Evolutionary conservation across 345 rosid genomes (phyloP), one percentile per base, ranked within the genome.

Genomic region (Camelina hispida): DNA sequence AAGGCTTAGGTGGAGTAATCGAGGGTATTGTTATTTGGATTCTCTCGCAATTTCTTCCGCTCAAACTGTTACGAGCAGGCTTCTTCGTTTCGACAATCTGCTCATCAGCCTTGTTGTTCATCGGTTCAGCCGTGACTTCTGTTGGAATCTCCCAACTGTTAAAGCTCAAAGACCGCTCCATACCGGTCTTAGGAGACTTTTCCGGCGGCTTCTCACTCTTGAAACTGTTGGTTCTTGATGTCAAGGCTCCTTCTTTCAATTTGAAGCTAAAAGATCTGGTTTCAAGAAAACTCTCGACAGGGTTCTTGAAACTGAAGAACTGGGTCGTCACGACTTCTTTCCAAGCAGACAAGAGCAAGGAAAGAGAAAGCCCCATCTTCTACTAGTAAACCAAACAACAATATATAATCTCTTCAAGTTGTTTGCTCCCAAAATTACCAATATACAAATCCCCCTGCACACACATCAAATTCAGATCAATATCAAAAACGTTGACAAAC

Each of bases 321-420:
- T 67, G 81, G 6, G 66, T 80, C 6, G 70, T 64, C n/a, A 78
- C 66, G 35, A 87, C 62, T 62, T 81, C 81, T 40, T 52, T 77
- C 85, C 88, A 81, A 20, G 79, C 78, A 13, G 88, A 73, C 22
- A 83, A 63, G 59, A 83, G 81, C 3, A 82, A 28, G 22, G 88
- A 83, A 44, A 84, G 71, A 59, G 85, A 86, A 44, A 82, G 75
- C 1, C 90, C 90, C 93, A 88, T 86, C 28, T 23, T 44, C 58
- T 79, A n/a, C 18, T 79, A 32, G n/a, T 25, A 60, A 77, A 53
- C 14, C 12, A 28, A 28, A 28, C 48, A 43, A 43, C 16, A 43
- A 34, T 34, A 43, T 43, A 43, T 15, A 43, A 43, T 50, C 25
- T 61, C 69, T 61, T 55, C 58, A 65, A 65, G 43, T 71, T 59